phyloP scores from a whole-genome alignment of 2,329 filamentous ascomycete genomes.

The Colletotrichum simmondsii region DNA sequence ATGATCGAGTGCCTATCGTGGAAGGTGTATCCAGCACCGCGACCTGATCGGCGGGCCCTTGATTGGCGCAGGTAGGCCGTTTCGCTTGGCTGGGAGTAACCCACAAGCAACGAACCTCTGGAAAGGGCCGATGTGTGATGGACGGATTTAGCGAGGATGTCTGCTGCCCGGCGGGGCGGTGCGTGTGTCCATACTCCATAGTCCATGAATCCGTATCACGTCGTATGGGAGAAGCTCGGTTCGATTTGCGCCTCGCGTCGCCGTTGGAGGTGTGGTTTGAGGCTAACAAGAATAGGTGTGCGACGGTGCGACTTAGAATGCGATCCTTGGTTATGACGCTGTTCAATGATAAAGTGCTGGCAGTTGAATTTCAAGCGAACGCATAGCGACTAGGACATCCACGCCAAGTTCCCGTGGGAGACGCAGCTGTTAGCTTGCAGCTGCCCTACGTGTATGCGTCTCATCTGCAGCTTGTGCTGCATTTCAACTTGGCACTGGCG shows the following conservation, averaged over 20 bases:
- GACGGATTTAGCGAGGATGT: not conserved
- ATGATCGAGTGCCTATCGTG: conserved; percentile 24
- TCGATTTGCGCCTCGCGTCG: conserved; percentile 9
- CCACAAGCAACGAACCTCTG: not conserved
- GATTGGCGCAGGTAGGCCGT: not conserved
- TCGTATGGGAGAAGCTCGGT: conserved; percentile 1
- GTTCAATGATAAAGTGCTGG: not conserved
- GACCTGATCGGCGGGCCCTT: conserved; percentile 21
- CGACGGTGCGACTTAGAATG: not conserved
- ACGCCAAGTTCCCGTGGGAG: not conserved
- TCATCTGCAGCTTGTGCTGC: conserved; percentile 25
- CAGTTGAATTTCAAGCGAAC: not conserved
- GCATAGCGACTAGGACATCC: not conserved
- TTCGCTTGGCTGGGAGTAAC: not conserved
- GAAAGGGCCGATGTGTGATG: conserved; percentile 5
- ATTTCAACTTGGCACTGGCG: conserved; percentile 15
- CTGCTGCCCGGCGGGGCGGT: conserved; percentile 16
- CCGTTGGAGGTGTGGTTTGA: not conserved
- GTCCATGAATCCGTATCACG: not conserved
- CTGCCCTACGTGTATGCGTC: conserved; percentile 31
- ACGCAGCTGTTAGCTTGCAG: conserved; percentile 23
- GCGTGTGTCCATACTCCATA: not conserved
- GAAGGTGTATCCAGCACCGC: conserved; percentile 21
- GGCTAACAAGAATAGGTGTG: not conserved
- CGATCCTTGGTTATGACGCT: not conserved